Base-by-base conservation (phyloP, 2,329 filamentous ascomycete genomes). In the Colletotrichum liaoningense region DNA sequence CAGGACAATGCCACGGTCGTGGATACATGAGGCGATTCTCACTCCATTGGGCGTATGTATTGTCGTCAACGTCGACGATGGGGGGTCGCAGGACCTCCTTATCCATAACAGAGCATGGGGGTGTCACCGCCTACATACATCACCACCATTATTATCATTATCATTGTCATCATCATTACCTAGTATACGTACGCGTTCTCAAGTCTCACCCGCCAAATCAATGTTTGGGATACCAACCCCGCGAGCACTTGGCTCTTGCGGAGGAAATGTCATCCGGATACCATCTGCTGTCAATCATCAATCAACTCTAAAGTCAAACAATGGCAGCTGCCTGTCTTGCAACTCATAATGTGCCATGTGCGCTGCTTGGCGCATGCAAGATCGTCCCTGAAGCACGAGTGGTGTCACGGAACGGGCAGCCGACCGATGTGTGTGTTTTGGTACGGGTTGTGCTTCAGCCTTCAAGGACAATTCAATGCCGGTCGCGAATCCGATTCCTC, bases 231-330 rank as follows among this genome's bases (percentile, higher is more conserved):
- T 16, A 14, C n/a, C 58, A 30, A 42, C 52, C 56, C 64, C 63
- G 59, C 73, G 73, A 74, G 73, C 73, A 52, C 73, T 74, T 74
- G 73, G 73, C 69, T 66, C 69, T 58, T 60, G 73, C 73, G 73
- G 73, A 73, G 64, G 49, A 57, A 16, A 56, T 63, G 62, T 65
- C 56, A 66, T 74, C 73, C 69, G 73, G 73, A 69, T 35, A 8
- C 58, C 63, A 49, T 54, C 60, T 46, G 49, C 46, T 49, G 63
- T 46, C 64, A 54, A 56, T 54, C 57, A 19, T n/a, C 55, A 22
- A 19, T 59, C 28, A 67, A 72, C 63, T 63, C 57, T 63, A 71
- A 62, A 54, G 28, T 63, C 52, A 33, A 52, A 33, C 56, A 24
- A 46, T 63, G 71, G 35, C 46, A 54, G 28, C 16, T 57, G 24